These are phyloP conservation scores for Stachybotrys echinatus DNA, from an alignment of 2,329 filamentous ascomycete genomes.

Conservation along the genomic window DNA sequence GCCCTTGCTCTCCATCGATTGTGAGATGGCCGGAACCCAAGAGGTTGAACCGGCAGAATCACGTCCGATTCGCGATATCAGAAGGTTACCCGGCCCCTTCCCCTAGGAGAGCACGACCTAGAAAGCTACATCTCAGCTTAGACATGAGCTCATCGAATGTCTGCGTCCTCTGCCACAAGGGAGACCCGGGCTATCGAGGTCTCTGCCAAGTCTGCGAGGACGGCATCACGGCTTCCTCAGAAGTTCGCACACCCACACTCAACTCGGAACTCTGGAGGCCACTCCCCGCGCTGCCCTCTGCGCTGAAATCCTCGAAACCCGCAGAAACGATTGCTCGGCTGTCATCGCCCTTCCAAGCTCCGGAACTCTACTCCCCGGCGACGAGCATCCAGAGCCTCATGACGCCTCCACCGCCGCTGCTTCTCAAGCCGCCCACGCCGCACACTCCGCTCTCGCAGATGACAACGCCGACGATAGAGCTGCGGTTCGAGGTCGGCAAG, in stretches of 20 bases:
- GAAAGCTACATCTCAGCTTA: background rate
- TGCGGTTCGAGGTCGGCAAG: constrained; percentile 10
- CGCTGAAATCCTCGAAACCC: too few species aligned
- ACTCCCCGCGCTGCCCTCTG: background rate
- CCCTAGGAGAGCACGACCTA: background rate
- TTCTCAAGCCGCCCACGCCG: constrained; percentile 3
- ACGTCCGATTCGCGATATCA: background rate
- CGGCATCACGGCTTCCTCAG: background rate
- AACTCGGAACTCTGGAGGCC: background rate
- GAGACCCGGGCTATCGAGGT: background rate
- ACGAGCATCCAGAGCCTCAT: constrained; percentile 5
- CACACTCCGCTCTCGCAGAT: constrained; percentile 14
- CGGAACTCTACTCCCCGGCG: background rate
- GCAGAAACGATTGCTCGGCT: too few species aligned
- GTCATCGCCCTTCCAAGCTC: background rate
- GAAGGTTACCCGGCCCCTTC: background rate
- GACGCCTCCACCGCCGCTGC: constrained; percentile 4
- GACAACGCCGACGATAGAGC: constrained; percentile 14
- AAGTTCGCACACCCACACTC: background rate
- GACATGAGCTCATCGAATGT: background rate
- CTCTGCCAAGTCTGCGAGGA: background rate
- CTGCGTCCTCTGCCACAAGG: background rate
- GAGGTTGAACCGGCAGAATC: background rate
- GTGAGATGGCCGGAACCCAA: too few species aligned
- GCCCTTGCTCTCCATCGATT: too few species aligned